Conservation (phyloP, 495 filamentous ascomycete genomes). For the Cercophora newfieldiana region DNA sequence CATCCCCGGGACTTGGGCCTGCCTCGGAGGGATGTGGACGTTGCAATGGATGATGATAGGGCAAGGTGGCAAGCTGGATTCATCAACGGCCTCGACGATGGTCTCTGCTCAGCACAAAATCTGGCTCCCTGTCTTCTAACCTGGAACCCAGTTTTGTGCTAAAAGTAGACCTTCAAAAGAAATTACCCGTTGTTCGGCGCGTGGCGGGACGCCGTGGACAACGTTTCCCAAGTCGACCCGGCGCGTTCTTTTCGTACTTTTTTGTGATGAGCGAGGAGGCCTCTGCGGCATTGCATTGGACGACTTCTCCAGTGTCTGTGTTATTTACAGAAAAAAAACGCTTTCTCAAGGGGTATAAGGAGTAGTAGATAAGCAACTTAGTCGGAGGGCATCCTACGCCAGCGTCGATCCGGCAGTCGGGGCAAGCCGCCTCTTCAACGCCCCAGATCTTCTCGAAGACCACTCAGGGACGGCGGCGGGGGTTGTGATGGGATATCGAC, state of each 20-base stretch:
- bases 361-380: neutral
- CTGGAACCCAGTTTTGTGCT: neutral
- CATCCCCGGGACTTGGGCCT: neutral
- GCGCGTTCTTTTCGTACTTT: neutral
- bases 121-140: neutral
- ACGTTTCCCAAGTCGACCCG: neutral
- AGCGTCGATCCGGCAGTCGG: neutral
- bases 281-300: neutral
- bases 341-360: neutral
- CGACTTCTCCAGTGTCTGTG: neutral
- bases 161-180: neutral
- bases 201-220: neutral
- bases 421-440: neutral
- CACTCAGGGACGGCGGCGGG: neutral
- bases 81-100: neutral
- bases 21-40: no score
- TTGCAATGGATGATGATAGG: neutral
- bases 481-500: conserved; percentile 4
- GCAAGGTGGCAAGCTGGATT: neutral
- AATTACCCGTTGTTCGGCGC: neutral
- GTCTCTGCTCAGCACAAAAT: neutral
- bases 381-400: neutral
- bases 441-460: neutral
- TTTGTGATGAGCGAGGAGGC: neutral
- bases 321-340: neutral